These are phyloP conservation scores for Cardiospermum halicacabum DNA, from an alignment of 345 rosid species.

Conservation along the genomic window DNA sequence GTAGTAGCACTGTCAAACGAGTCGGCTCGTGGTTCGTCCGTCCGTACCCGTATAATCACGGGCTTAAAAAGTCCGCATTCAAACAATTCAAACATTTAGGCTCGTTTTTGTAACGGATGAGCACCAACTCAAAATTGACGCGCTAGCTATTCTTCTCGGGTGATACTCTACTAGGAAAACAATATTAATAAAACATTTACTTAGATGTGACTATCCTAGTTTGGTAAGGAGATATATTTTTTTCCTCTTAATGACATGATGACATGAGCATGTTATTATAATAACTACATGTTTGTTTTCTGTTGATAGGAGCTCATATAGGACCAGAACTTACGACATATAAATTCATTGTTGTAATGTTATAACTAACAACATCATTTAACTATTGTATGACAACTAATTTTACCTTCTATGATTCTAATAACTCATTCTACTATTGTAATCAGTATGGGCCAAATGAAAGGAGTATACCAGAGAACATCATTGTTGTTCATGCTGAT, in stretches of 20 bases:
- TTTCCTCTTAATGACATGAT: neutral
- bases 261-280: neutral
- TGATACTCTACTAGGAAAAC: conserved; percentile 97
- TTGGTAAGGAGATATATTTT: conserved; percentile 4
- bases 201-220: conserved; percentile 83
- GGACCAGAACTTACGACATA: conserved; percentile 99
- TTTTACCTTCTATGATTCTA: neutral
- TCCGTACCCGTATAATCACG: too few species aligned
- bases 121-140: too few species aligned
- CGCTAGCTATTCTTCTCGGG: too few species aligned
- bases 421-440: conserved; percentile 3
- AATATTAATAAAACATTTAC: conserved; percentile 85
- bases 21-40: too few species aligned
- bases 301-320: conserved; percentile 79
- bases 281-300: conserved; percentile 6
- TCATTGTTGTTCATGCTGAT: conserved; percentile 88
- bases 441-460: conserved; percentile 84
- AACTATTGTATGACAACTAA: too few species aligned
- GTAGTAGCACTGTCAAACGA: too few species aligned
- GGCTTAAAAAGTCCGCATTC: too few species aligned
- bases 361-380: conserved; percentile 22
- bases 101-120: too few species aligned
- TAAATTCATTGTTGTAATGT: conserved; percentile 96
- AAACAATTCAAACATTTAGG: too few species aligned
- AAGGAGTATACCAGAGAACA: conserved; percentile 96